A percentile compares a stretch with the other conserved stretches of the same genome.
These are phyloP conservation scores for Plectosphaerella sp. DNA, from an alignment of 2,329 filamentous ascomycete species.

Conservation along the genomic window DNA sequence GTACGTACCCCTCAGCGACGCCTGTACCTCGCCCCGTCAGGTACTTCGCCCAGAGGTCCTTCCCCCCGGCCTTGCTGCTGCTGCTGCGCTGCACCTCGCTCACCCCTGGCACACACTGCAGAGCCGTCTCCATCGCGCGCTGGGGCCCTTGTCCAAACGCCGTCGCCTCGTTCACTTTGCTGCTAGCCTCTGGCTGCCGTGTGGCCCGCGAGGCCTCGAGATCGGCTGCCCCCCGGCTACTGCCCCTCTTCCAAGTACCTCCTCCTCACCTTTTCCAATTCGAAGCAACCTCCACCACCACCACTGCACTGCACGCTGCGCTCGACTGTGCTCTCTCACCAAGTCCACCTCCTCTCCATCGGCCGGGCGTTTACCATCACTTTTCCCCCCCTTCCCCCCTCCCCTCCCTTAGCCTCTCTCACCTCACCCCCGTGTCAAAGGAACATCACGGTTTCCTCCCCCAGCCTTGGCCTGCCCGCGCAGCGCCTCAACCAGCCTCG, in stretches of 20 bases:
- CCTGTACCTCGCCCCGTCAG: too few relatives aligned
- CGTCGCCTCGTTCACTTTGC: constrained; percentile 1
- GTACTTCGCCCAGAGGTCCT: too few relatives aligned
- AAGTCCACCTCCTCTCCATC: too few relatives aligned
- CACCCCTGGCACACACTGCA: constrained; percentile 1
- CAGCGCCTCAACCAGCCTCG: too few relatives aligned
- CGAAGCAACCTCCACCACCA: not conserved
- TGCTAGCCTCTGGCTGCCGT: constrained; percentile 2
- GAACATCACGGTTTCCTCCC: too few relatives aligned
- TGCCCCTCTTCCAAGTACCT: constrained; percentile 5
- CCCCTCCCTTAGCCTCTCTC: not conserved
- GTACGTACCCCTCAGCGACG: too few relatives aligned
- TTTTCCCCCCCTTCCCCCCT: not conserved
- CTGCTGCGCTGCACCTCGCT: not conserved
- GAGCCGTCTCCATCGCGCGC: not conserved
- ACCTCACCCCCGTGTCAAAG: too few relatives aligned
- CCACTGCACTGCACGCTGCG: not conserved
- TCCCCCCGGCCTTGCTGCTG: too few relatives aligned
- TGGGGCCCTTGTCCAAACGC: constrained; percentile 1
- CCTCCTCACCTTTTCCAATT: constrained; percentile 4
- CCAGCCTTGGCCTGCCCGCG: too few relatives aligned
- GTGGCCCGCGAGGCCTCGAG: constrained; percentile 3
- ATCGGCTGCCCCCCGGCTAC: constrained; percentile 1
- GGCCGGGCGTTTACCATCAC: too few relatives aligned
- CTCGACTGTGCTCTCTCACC: not conserved